These are phyloP conservation scores for Nannizzia gypsea DNA, from an alignment of 2,329 filamentous ascomycete genomes.

Conservation along the genomic window DNA sequence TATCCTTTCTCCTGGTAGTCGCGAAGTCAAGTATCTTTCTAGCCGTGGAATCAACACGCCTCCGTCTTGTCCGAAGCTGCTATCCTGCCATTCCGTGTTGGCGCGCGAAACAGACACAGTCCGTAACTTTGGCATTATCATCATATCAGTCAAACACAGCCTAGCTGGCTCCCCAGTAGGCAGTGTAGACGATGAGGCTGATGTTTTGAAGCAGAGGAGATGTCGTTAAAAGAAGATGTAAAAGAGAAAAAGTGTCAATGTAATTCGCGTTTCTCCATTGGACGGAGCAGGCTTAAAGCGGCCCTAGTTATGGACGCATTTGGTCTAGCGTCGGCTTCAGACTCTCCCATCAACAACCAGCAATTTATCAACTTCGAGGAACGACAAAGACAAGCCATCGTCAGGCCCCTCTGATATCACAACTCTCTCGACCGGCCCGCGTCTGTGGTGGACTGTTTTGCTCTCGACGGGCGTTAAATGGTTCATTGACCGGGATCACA, in stretches of 20 bases:
- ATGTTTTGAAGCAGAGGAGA: too few species aligned
- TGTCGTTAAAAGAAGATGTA: background rate
- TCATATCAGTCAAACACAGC: too few species aligned
- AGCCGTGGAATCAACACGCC: too few species aligned
- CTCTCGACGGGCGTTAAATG: slow-evolving; percentile 14
- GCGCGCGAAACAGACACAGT: too few species aligned
- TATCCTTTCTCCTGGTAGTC: too few species aligned
- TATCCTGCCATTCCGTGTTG: too few species aligned
- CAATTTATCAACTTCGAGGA: background rate
- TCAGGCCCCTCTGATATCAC: background rate
- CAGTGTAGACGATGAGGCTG: too few species aligned
- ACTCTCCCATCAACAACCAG: background rate
- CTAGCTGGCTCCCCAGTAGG: too few species aligned
- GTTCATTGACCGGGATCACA: slow-evolving; percentile 22
- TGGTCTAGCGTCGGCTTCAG: background rate
- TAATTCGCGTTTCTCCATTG: background rate
- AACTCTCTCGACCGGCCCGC: background rate
- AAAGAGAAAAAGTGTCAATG: background rate
- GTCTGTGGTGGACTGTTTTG: slow-evolving; percentile 2
- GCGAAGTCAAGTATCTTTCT: too few species aligned
- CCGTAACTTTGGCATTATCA: too few species aligned
- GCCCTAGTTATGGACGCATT: background rate
- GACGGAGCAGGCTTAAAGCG: background rate
- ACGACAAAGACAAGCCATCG: background rate
- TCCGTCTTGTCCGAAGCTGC: too few species aligned